A percentile compares a stretch with the other conserved stretches of the same genome.
Conservation (phyloP, 2,329 filamentous ascomycete genomes). For the Parasarocladium wereldwijsianum region DNA sequence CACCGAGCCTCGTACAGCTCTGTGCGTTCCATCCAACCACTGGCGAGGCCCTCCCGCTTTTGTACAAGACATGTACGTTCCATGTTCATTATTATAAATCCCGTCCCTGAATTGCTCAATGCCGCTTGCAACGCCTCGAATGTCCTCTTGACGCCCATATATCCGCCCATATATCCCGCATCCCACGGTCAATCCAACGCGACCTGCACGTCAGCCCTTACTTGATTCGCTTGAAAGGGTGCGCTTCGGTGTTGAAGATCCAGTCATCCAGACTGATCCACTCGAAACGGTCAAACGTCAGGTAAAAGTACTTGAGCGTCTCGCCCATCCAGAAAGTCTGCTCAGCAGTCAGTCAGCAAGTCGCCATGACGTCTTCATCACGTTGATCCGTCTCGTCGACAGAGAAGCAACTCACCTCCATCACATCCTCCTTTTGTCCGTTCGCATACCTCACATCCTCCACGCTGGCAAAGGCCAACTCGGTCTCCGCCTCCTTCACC, state of each 20-base stretch:
- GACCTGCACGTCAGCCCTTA: no score
- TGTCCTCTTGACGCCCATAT: no score
- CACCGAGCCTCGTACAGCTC: no score
- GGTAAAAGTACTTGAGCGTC: conserved; percentile 66
- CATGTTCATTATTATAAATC: no score
- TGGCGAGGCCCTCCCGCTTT: no score
- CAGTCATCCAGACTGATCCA: conserved; percentile 55
- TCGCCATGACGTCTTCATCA: neutral
- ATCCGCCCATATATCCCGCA: no score
- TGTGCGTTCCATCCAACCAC: no score
- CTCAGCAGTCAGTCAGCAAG: neutral
- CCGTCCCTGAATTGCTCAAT: no score
- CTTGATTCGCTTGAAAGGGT: conserved; percentile 31
- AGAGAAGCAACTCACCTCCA: conserved; percentile 33
- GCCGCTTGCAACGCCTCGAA: no score
- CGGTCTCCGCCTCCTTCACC: conserved; percentile 24
- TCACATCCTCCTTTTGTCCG: conserved; percentile 35
- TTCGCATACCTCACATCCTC: conserved; percentile 17
- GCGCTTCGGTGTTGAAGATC: conserved; percentile 47
- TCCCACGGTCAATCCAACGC: no score
- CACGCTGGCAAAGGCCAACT: conserved; percentile 27
- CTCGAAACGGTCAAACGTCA: conserved; percentile 52
- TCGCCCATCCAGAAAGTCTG: conserved; percentile 59
- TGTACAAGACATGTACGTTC: no score
- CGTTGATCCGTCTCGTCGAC: neutral